Percentiles rank a stretch among this genome's conserved stretches.
Evolutionary conservation across 768 basidiomycete species (phyloP).

Genomic region (Xerocomellus amylosporus): DNA sequence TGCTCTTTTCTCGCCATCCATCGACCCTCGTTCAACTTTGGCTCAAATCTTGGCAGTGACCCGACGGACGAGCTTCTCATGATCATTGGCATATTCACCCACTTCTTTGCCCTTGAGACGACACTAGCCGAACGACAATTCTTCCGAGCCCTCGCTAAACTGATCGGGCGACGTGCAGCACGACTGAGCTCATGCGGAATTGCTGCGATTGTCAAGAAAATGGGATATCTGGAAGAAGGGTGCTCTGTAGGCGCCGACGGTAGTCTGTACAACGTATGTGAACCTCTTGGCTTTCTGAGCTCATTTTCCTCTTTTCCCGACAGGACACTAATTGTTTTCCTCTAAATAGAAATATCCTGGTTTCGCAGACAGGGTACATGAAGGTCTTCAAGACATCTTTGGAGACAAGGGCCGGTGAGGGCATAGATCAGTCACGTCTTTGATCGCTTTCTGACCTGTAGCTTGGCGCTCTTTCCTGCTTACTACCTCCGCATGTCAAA

Average conservation of each 20-base stretch:
- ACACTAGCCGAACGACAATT: conserved; percentile 96
- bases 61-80: conserved; percentile 95
- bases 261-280: conserved; percentile 84
- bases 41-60: conserved; percentile 52
- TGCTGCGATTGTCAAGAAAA: conserved; percentile 93
- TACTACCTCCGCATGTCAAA: conserved; percentile 60
- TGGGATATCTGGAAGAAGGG: conserved; percentile 88
- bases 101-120: conserved; percentile 96
- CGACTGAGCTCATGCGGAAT: conserved; percentile 93
- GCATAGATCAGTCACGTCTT: background rate
- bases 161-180: conserved; percentile 88
- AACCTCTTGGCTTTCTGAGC: background rate
- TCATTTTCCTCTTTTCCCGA: background rate
- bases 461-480: conserved; percentile 18
- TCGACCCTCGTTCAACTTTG: background rate
- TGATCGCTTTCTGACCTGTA: background rate
- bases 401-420: conserved; percentile 91
- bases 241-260: conserved; percentile 92
- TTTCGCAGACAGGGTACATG: conserved; percentile 89
- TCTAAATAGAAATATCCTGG: conserved; percentile 89
- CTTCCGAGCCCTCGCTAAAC: conserved; percentile 89
- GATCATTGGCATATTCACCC: conserved; percentile 94
- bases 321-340: background rate
- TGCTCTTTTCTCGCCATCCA: background rate
- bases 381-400: conserved; percentile 91